These are phyloP conservation scores for Sporisorium sorghi DNA, from an alignment of 1,284 basidiomycete genomes.

Conservation along the genomic window DNA sequence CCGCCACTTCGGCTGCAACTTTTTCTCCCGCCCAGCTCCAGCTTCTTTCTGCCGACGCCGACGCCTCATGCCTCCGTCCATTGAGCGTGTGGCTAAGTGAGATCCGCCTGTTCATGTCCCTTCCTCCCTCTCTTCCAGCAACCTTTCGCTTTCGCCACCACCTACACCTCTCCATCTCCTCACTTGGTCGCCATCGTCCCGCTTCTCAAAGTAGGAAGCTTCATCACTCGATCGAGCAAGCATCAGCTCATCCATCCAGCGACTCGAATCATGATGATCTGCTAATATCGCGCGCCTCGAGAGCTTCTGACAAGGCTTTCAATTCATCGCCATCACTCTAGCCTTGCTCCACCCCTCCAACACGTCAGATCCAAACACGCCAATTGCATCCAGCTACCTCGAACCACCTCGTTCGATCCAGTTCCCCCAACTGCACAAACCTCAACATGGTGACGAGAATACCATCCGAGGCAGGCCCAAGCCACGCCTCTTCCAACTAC, in stretches of 20 bases:
- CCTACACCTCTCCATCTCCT: not conserved
- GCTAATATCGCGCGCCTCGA: not conserved
- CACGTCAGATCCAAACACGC: too few species aligned
- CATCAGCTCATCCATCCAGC: not conserved
- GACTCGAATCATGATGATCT: not conserved
- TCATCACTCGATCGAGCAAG: too few species aligned
- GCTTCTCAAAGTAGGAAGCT: not conserved
- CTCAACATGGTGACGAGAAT: slow-evolving; percentile 28
- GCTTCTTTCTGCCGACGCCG: too few species aligned
- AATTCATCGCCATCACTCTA: not conserved
- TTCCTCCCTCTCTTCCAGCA: not conserved
- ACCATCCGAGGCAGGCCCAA: slow-evolving; percentile 19
- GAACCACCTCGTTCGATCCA: not conserved
- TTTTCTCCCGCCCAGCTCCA: not conserved
- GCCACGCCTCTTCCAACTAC: slow-evolving; percentile 17
- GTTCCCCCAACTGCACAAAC: not conserved
- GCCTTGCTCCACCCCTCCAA: not conserved
- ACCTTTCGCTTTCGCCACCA: not conserved
- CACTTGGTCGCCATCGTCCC: not conserved
- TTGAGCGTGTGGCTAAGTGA: too few species aligned
- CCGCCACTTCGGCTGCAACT: not conserved
- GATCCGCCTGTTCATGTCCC: not conserved
- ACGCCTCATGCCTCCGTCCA: too few species aligned
- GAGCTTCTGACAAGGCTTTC: slow-evolving; percentile 1
- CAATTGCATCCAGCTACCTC: not conserved